Evolutionary conservation across 345 rosid species (phyloP).

Genomic region (Arabis alpina): DNA sequence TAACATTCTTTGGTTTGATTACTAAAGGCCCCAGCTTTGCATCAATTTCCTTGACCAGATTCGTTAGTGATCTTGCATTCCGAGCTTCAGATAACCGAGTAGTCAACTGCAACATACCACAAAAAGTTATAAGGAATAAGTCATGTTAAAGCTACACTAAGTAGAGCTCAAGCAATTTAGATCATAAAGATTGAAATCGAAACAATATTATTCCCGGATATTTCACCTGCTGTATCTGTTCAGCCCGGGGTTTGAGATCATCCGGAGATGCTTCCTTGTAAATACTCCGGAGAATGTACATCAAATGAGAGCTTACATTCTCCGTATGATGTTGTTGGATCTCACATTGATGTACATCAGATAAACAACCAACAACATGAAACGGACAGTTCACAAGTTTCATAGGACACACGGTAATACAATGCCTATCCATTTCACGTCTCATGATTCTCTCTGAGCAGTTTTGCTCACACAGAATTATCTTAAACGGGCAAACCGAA

Average conservation of each 20-base stretch:
- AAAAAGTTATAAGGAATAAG: neutral
- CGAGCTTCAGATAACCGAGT: conserved; percentile 49
- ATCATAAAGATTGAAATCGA: neutral
- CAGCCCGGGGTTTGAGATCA: conserved; percentile 56
- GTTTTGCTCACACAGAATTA: conserved; percentile 80
- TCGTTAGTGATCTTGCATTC: conserved; percentile 61
- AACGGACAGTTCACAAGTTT: conserved; percentile 86
- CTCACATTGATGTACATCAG: conserved; percentile 56
- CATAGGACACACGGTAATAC: conserved; percentile 87
- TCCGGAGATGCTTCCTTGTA: conserved; percentile 62
- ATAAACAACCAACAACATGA: conserved; percentile 71
- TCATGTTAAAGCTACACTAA: conserved; percentile 1
- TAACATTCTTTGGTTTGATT: conserved; percentile 35
- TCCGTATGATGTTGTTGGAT: conserved; percentile 59
- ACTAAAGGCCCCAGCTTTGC: conserved; percentile 65
- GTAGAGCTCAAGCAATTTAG: conserved; percentile 11
- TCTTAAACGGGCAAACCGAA: conserved; percentile 74
- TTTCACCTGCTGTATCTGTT: conserved; percentile 63
- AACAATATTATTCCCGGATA: neutral
- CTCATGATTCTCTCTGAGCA: conserved; percentile 72
- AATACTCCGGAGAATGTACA: conserved; percentile 57
- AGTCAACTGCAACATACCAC: conserved; percentile 53
- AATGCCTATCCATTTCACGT: conserved; percentile 88
- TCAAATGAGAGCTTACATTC: conserved; percentile 62
- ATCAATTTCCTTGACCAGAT: conserved; percentile 65